Base-by-base conservation (phyloP, 768 basidiomycete genomes). In the Ramaria rubella region DNA sequence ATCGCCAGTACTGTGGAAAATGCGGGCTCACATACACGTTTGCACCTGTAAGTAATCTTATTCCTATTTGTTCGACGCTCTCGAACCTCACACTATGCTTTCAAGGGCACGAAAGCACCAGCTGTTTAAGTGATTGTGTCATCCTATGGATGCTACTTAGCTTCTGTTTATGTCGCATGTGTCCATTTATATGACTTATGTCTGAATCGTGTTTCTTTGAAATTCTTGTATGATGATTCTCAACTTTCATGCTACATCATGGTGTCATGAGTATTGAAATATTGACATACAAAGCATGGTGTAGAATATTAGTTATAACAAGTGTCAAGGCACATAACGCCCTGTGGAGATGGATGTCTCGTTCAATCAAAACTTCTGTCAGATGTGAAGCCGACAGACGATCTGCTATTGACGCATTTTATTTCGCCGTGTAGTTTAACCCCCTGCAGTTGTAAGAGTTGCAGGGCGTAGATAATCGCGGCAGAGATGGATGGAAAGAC, bases 1-100 rank as follows among this genome's bases (percentile, higher is more conserved):
- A 97, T 75, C 86, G 95, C 64, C 95, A 97, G 76, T 94, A 95
- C 76, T 98, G 94, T 73, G 94, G 95, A 75, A 91, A 91, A 77
- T 94, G 90, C 61, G 89, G 88, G 48, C 71, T 92, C 73, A 91
- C 89, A 50, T 91, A 90, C 78, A 83, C 85, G 57, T 90, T 91
- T 77, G 77, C 80, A 59, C 84, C 89, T 49, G 88, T 57, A 57
- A 29, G 46, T 29, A 14, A 42, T 40, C 30, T 49, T 38, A 31
- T 38, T 43, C 21, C 24, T 24, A 12, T 12, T 23, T 57, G 15
- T 17, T 29, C 45, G 8, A 48, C 3, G n/a, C n/a, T n/a, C n/a
- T 31, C 9, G 17, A 17, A 55, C 24, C 29, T 42, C 7, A 50
- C n/a, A 24, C 17, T 36, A 19, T 15, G 34, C 19, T 36, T 40